Base-by-base conservation (phyloP, 2,329 filamentous ascomycete genomes). In the Seiridium unicorne region DNA sequence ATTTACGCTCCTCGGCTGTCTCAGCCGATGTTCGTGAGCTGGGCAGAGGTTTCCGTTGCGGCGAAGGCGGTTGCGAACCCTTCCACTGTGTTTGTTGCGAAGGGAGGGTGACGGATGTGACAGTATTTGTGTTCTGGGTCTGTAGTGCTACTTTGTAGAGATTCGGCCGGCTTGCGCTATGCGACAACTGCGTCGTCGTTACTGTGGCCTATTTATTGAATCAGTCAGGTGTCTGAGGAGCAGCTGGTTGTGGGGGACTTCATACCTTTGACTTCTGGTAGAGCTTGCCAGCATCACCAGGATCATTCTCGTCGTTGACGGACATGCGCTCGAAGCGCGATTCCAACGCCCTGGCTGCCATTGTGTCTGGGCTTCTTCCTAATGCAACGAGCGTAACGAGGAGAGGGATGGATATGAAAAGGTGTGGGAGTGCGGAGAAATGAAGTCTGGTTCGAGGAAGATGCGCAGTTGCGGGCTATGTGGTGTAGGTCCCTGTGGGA, bases 311-410 rank as follows among this genome's bases (percentile, higher is more conserved):
- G 72, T 97, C 93, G 68, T 91, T 89, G 63, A 97, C 91, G 26
- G 91, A 89, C 78, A 97, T 86, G 76, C 89, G 89, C 86, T 97
- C 93, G 72, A 98, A 92, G 69, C 91, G 91, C 77, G 90, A 82
- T 79, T 97, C 94, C 51, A 98, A 82, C 56, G 86, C 87, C 68
- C 91, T 86, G 61, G 90, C 85, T 65, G 93, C 86, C 90, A 94
- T 88, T 62, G 63, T 67, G 9, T 9, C 57, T 38, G 26, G 6
- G n/a, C 7, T 1, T 42, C 35, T 26, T 13, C 13, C 49, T 32
- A 31, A 35, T 53, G 49, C 9, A 35, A 31, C 31, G 31, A 35
- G 18, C 18, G 18, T 26, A 26, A 26, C 18, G 18, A 26, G 18
- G 18, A 26, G 18, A 26, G 18, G 18, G 18, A 26, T 26, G 18